Evolutionary conservation across 805 yeast genomes (phyloP).

Genomic region (Starmerella apis): DNA sequence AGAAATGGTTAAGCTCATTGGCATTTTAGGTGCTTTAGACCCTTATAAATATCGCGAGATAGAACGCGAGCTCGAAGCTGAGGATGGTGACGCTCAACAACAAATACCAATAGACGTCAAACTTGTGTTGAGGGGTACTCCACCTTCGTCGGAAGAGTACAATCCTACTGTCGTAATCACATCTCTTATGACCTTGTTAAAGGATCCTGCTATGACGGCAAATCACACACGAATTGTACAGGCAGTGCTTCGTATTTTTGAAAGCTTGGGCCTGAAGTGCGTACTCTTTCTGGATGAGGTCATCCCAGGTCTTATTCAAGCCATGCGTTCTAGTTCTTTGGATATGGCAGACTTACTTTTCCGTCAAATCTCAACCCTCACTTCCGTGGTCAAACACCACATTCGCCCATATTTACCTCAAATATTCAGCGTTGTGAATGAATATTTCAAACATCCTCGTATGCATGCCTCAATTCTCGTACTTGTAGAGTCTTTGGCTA

Average conservation of each 20-base stretch:
- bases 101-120: conserved; percentile 88
- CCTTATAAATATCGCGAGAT: conserved; percentile 92
- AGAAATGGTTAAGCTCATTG: conserved; percentile 80
- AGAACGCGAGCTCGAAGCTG: conserved; percentile 51
- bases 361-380: conserved; percentile 72
- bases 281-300: conserved; percentile 81
- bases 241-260: conserved; percentile 83
- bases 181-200: conserved; percentile 69
- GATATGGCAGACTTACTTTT: conserved; percentile 78
- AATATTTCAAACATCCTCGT: conserved; percentile 52
- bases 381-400: conserved; percentile 77
- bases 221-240: conserved; percentile 92
- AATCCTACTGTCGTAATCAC: conserved; percentile 91
- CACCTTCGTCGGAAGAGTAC: conserved; percentile 83
- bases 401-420: conserved; percentile 71
- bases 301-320: conserved; percentile 75
- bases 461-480: conserved; percentile 71
- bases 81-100: conserved; percentile 46
- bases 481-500: conserved; percentile 72
- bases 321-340: conserved; percentile 63
- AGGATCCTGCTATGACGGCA: conserved; percentile 71
- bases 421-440: conserved; percentile 63
- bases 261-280: conserved; percentile 77
- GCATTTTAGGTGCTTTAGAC: conserved; percentile 91
- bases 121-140: conserved; percentile 81